Evolutionary conservation across 2,329 filamentous ascomycete species (phyloP).

Genomic region (Cladosporium sp.): DNA sequence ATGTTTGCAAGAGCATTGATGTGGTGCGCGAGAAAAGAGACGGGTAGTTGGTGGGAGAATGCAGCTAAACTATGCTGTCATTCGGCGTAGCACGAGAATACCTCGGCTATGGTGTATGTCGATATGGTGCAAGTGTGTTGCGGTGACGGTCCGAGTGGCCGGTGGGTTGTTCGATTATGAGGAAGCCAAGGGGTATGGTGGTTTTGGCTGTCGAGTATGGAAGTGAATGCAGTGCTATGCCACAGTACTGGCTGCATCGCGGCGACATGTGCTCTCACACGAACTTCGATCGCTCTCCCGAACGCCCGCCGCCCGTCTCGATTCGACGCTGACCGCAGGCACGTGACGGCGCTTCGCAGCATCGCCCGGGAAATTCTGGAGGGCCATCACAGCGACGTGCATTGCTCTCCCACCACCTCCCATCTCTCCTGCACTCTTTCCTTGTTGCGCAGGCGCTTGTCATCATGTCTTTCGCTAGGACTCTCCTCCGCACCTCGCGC

Average conservation of each 20-base stretch:
- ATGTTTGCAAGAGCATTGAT: conserved; percentile 45
- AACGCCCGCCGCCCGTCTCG: not conserved
- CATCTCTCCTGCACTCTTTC: conserved; percentile 4
- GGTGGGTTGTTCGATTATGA: too few species aligned
- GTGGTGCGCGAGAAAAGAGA: conserved; percentile 8
- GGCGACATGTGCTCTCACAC: not conserved
- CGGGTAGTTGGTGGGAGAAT: not conserved
- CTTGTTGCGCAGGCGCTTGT: conserved; percentile 10
- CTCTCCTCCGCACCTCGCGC: conserved; percentile 78
- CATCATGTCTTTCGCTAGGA: conserved; percentile 70
- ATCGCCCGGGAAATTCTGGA: not conserved
- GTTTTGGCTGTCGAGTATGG: too few species aligned
- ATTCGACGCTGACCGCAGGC: not conserved
- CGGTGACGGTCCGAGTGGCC: too few species aligned
- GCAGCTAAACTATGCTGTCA: conserved; percentile 11
- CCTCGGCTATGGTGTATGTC: conserved; percentile 7
- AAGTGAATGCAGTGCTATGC: too few species aligned
- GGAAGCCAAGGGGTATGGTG: too few species aligned
- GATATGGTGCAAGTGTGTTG: too few species aligned
- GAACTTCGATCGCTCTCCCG: not conserved
- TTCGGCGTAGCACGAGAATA: conserved; percentile 6
- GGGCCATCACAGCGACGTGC: not conserved
- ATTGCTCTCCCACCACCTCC: not conserved
- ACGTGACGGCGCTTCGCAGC: not conserved
- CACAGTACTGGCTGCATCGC: too few species aligned